phyloP scores from a whole-genome alignment of 2,329 filamentous ascomycete species.

The Verticillium klebahnii region DNA sequence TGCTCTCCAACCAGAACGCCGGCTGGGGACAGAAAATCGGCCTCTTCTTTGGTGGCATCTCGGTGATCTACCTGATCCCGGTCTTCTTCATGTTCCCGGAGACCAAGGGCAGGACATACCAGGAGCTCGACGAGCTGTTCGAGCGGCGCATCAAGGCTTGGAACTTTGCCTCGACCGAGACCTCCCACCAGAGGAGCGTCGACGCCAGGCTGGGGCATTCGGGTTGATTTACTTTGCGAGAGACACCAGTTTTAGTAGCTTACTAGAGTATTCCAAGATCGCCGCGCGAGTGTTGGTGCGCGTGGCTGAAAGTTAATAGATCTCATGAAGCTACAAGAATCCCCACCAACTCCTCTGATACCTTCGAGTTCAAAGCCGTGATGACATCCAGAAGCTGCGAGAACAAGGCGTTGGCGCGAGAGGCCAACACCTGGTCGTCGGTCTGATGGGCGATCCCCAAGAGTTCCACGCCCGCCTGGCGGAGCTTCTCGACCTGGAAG shows the following conservation, averaged over 20 bases:
- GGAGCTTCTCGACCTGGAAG: slow-evolving; percentile 31
- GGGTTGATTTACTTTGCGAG: not conserved
- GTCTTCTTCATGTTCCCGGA: slow-evolving; percentile 14
- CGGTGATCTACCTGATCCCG: slow-evolving; percentile 13
- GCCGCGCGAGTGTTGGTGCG: too few relatives aligned
- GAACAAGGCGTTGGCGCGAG: slow-evolving; percentile 32
- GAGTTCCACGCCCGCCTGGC: slow-evolving; percentile 30
- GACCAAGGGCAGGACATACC: slow-evolving; percentile 16
- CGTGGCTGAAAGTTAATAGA: too few relatives aligned
- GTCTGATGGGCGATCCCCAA: slow-evolving; percentile 32
- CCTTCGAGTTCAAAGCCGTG: slow-evolving; percentile 34
- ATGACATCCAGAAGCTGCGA: slow-evolving; percentile 33
- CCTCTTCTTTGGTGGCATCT: slow-evolving; percentile 14
- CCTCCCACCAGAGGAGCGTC: not conserved
- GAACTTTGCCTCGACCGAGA: slow-evolving; percentile 10
- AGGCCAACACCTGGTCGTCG: slow-evolving; percentile 27
- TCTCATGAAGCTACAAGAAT: not conserved
- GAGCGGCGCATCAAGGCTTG: slow-evolving; percentile 12
- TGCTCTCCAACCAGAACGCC: slow-evolving; percentile 14
- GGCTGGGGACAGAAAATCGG: slow-evolving; percentile 10
- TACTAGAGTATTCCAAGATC: too few relatives aligned
- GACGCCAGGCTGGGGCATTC: not conserved
- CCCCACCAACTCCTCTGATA: slow-evolving; percentile 29
- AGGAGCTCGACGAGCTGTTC: slow-evolving; percentile 16
- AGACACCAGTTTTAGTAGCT: too few relatives aligned